A percentile compares a stretch with the other conserved stretches of the same genome.
These are phyloP conservation scores for Fusarium sulawesiense DNA, from an alignment of 2,329 filamentous ascomycete genomes.

Conservation along the genomic window DNA sequence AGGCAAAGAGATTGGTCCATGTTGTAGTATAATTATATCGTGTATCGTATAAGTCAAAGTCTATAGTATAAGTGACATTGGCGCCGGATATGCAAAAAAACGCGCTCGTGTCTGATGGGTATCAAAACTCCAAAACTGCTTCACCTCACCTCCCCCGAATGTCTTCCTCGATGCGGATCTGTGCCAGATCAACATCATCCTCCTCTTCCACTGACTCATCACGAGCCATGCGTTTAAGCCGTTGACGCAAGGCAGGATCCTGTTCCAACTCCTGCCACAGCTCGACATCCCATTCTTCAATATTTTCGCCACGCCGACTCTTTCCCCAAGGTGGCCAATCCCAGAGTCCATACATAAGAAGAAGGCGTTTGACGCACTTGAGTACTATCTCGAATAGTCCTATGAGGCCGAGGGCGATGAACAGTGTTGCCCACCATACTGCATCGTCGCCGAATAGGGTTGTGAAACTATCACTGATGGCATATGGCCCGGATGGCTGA, in stretches of 20 bases:
- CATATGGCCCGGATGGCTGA: constrained; percentile 66
- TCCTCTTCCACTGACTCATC: constrained; percentile 48
- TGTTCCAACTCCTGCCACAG: constrained; percentile 70
- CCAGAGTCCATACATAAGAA: constrained; percentile 62
- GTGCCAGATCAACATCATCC: constrained; percentile 37
- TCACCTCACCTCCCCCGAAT: constrained; percentile 21
- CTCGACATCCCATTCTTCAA: constrained; percentile 65
- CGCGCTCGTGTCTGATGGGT: constrained; percentile 39
- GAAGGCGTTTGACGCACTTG: constrained; percentile 58
- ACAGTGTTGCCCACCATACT: constrained; percentile 79
- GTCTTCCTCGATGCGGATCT: constrained; percentile 34
- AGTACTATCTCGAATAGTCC: constrained; percentile 74
- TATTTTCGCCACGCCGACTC: constrained; percentile 50
- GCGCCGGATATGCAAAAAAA: constrained; percentile 13
- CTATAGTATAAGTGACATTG: constrained; percentile 13
- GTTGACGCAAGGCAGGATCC: constrained; percentile 58
- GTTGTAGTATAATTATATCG: constrained; percentile 8
- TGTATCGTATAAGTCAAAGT: constrained; percentile 18
- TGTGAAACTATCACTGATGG: constrained; percentile 75
- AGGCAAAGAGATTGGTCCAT: background rate
- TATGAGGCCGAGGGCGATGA: constrained; percentile 71
- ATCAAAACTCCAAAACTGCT: constrained; percentile 39
- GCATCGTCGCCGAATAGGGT: constrained; percentile 73
- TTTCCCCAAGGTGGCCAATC: constrained; percentile 58
- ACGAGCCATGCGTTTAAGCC: constrained; percentile 56